phyloP scores from a whole-genome alignment of 257 asterid genomes.

The Penstemon davidsonii region DNA sequence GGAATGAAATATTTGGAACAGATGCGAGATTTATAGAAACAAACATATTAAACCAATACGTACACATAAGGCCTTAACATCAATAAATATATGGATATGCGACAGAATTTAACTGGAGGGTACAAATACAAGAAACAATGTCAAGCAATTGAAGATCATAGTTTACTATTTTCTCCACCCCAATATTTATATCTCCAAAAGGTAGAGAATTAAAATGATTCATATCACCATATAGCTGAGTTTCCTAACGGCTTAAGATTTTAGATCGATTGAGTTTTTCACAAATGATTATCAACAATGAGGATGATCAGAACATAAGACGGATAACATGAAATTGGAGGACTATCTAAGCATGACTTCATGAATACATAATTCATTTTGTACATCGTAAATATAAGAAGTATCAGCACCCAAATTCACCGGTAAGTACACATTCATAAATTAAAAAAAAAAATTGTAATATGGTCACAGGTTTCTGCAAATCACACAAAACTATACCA shows the following conservation, averaged over 20 bases:
- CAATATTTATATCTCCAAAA: neutral
- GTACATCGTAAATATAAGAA: neutral
- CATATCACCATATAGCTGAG: neutral
- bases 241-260: slow-evolving; percentile 3
- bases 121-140: slow-evolving; percentile 3
- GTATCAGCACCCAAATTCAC: slow-evolving; percentile 13
- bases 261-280: slow-evolving; percentile 2
- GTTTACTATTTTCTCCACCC: neutral
- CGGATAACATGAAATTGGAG: neutral
- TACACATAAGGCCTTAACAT: slow-evolving; percentile 3
- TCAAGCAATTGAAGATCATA: slow-evolving; percentile 14
- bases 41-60: slow-evolving; percentile 7
- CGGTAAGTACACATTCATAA: slow-evolving; percentile 25
- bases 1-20: slow-evolving; percentile 5
- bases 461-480: neutral
- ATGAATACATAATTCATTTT: slow-evolving; percentile 9
- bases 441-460: slow-evolving; percentile 6
- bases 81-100: slow-evolving; percentile 4
- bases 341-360: neutral
- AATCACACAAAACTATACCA: slow-evolving; percentile 57
- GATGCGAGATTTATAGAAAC: slow-evolving; percentile 2
- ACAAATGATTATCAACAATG: neutral
- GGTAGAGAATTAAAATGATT: neutral
- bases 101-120: neutral
- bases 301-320: neutral